Base-by-base conservation (phyloP, 2,329 filamentous ascomycete genomes). In the Colletotrichum sp. region DNA sequence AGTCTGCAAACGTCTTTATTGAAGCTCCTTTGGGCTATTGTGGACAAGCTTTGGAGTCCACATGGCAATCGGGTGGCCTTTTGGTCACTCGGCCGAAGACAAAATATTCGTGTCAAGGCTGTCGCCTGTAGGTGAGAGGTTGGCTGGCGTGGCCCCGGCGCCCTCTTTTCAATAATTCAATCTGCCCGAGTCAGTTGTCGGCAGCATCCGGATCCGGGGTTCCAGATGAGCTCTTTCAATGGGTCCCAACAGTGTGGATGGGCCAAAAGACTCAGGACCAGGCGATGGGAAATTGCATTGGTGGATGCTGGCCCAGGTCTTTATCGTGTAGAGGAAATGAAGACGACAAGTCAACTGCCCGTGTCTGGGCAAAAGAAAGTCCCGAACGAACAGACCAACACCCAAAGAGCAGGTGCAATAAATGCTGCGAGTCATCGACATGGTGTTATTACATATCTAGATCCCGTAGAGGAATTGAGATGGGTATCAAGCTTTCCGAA, bases 401-500 rank as follows among this genome's bases (percentile, higher is more conserved):
- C 44, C 44, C 10, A 52, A 52, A 52, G 4, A 52, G 44, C n/a
- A 52, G 44, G 44, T 52, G 44, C 26, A 24, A 34, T 5, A 15
- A 13, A 21, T 18, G 36, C 44, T 55, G 60, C 65, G 70, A 73
- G 74, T 69, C 70, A 76, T 59, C n/a, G 44, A 73, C 49, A 60
- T 34, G 59, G 55, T 65, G 21, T 49, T 73, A 39, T 69, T 69
- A 76, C 72, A 65, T 52, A 52, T 69, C 49, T 69, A 69, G 10
- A 65, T 52, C 44, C 49, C 44, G 44, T 21, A 73, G 44, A 76
- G 70, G 74, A 69, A 74, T 73, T 59, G 64, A 65, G 57, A 69
- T 73, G 74, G 74, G 74, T 76, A 76, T 76, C 74, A 72, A 70
- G 63, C 62, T 67, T 69, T 76, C 74, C 44, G 28, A 76, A 69